A percentile compares a stretch with the other conserved stretches of the same genome.
Evolutionary conservation across 805 yeast genomes (phyloP).

Genomic region (Pichia deserticola): DNA sequence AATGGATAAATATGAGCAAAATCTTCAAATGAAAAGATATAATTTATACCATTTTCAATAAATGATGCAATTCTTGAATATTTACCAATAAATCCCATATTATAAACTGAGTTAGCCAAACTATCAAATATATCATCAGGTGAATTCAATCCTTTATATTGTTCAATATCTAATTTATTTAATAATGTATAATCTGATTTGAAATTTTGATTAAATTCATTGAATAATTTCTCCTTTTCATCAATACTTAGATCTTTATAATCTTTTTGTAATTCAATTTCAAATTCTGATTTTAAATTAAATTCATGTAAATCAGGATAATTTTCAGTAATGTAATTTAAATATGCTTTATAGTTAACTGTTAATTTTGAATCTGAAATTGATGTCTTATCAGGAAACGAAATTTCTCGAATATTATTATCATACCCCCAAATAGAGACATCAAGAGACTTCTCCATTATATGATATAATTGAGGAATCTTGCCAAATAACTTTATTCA

Average conservation of each 20-base stretch:
- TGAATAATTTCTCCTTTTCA: too few relatives aligned
- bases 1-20: constrained; percentile 11
- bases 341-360: not conserved
- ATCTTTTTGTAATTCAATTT: not conserved
- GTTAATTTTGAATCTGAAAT: not conserved
- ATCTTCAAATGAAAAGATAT: constrained; percentile 6
- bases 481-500: too few relatives aligned
- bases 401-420: too few relatives aligned
- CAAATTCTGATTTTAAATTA: not conserved
- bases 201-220: too few relatives aligned
- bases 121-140: constrained; percentile 10
- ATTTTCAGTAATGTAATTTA: not conserved
- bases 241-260: too few relatives aligned
- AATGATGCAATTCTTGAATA: constrained; percentile 10
- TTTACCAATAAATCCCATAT: constrained; percentile 8
- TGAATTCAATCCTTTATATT: not conserved
- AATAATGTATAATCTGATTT: not conserved
- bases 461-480: too few relatives aligned
- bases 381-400: not conserved
- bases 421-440: too few relatives aligned
- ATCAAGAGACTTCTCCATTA: too few relatives aligned
- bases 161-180: constrained; percentile 6
- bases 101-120: constrained; percentile 2
- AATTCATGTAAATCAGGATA: constrained; percentile 3
- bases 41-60: constrained; percentile 5